Base-by-base conservation (phyloP, 78 protist genomes). In the Dictyostelium brefeldianum region DNA sequence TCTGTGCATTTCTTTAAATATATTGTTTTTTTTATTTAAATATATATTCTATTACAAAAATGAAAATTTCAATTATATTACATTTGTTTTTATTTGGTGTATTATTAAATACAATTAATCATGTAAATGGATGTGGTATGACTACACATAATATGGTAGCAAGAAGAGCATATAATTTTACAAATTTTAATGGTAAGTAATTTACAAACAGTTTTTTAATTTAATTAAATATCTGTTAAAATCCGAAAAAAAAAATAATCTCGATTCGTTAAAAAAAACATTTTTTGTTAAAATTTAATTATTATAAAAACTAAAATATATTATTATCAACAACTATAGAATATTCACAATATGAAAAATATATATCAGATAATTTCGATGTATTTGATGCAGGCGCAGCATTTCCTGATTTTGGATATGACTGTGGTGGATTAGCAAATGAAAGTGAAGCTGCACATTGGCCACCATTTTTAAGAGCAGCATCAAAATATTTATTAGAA, bases 401-500 rank as follows among this genome's bases (percentile, higher is more conserved):
- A 50, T 85, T 85, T 20, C 92, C 92, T 17, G 92, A 85, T 59
- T 85, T 78, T 59, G 92, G 92, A 57, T 85, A 85, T 47, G 64
- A 59, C 62, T 85, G 92, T 75, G 92, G 65, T 29, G 69, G 69
- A 14, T 46, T 71, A 15, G 83, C 74, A 10, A 51, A 74, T 10
- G 83, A 85, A 48, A 74, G 83, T 14, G 92, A 85, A 59, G 81
- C 92, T 14, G 92, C 92, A 51, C 92, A 85, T 75, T 85, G 92
- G 92, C 92, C 92, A 74, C 92, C 92, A 43, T 85, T 85, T 59
- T 59, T 85, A 18, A 51, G 92, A 47, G 80, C 80, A 46, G 83
- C 69, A 15, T 46, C 78, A 6, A 25, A 59, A 27, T 85, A 85
- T 36, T 22, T 85, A 20, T 17, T 57, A n/a, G 70, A 85, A 8